Percentiles rank a stretch among this genome's conserved stretches.
Conservation (phyloP, 2,329 filamentous ascomycete genomes). For the Davidsoniella eucalypti region DNA sequence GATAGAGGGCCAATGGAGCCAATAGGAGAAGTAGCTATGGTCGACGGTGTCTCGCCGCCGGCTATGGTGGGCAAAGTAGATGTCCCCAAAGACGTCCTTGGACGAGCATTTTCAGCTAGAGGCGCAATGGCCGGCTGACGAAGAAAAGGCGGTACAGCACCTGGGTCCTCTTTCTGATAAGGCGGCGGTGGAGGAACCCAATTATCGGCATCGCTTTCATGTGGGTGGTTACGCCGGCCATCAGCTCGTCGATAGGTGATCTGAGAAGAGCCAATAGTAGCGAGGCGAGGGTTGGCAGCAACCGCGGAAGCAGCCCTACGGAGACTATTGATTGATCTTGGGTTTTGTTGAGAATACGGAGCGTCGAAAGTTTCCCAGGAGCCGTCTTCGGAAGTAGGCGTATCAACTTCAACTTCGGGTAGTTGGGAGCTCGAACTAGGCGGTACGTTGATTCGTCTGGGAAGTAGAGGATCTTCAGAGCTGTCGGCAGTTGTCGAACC, state of each 20-base stretch:
- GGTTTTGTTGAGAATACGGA: constrained; percentile 57
- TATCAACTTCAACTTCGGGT: constrained; percentile 4
- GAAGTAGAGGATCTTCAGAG: constrained; percentile 35
- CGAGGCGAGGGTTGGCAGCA: constrained; percentile 52
- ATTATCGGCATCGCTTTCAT: constrained; percentile 76
- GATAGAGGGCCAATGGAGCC: neutral
- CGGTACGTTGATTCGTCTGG: constrained; percentile 24
- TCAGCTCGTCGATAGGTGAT: constrained; percentile 53
- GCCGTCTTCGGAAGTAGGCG: constrained; percentile 12
- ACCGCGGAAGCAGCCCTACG: constrained; percentile 63
- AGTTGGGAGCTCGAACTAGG: constrained; percentile 9
- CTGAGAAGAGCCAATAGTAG: constrained; percentile 34
- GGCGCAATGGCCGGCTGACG: constrained; percentile 31
- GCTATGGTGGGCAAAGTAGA: neutral
- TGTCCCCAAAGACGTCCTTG: neutral
- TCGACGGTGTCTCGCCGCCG: neutral
- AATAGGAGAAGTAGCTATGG: neutral
- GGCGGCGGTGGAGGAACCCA: constrained; percentile 78
- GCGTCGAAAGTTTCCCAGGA: constrained; percentile 42
- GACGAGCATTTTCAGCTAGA: constrained; percentile 13
- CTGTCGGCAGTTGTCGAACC: constrained; percentile 15
- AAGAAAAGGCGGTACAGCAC: constrained; percentile 38
- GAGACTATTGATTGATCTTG: constrained; percentile 52
- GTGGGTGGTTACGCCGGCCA: constrained; percentile 55
- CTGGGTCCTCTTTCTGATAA: constrained; percentile 50